phyloP scores from a whole-genome alignment of 257 asterid genomes.

The Lycium ferocissimum region DNA sequence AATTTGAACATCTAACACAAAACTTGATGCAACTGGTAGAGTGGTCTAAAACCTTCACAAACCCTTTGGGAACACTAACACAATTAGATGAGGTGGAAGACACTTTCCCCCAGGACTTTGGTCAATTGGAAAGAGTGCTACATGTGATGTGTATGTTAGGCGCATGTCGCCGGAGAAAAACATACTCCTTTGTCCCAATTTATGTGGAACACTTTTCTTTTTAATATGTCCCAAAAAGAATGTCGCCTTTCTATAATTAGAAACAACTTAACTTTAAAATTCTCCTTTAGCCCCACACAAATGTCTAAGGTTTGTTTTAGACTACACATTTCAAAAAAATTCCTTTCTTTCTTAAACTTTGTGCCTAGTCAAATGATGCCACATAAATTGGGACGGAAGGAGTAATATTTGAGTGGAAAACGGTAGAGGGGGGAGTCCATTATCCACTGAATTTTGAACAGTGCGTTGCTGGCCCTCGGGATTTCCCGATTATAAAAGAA shows the following conservation, averaged over 20 bases:
- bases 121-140: not conserved
- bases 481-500: not conserved
- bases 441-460: not conserved
- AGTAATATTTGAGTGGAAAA: not conserved
- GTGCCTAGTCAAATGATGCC: too few relatives aligned
- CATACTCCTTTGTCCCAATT: not conserved
- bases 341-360: too few relatives aligned
- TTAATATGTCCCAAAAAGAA: too few relatives aligned
- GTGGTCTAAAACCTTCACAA: not conserved
- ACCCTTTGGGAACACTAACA: not conserved
- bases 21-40: not conserved
- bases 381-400: too few relatives aligned
- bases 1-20: not conserved
- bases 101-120: not conserved
- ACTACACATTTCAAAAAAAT: too few relatives aligned
- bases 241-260: too few relatives aligned
- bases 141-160: not conserved
- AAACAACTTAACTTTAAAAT: too few relatives aligned
- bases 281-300: too few relatives aligned
- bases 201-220: too few relatives aligned
- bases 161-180: not conserved
- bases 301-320: too few relatives aligned
- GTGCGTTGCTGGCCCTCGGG: not conserved
- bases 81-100: not conserved
- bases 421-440: not conserved